Percentiles rank a stretch among this genome's conserved stretches.
Evolutionary conservation across 208 protist genomes (phyloP).

Genomic region (Herpetomonas samuelpessoai): DNA sequence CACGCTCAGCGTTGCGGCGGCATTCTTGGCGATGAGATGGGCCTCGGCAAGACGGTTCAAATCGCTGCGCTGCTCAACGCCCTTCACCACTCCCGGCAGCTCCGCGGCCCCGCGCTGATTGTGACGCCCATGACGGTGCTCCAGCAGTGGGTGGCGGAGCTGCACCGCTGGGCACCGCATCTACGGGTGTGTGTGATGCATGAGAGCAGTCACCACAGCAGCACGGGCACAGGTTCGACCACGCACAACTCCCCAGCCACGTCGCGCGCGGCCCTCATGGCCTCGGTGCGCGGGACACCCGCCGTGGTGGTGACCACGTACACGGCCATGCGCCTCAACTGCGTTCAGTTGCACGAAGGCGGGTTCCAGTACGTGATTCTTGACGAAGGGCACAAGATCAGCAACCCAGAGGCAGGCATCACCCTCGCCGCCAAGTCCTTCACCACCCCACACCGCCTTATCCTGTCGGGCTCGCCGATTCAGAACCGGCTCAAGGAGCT

Average conservation of each 20-base stretch:
- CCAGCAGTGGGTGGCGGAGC: constrained; percentile 92
- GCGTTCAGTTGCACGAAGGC: constrained; percentile 41
- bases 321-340: constrained; percentile 69
- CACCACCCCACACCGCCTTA: constrained; percentile 91
- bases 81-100: constrained; percentile 64
- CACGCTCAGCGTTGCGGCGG: constrained; percentile 88
- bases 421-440: constrained; percentile 95
- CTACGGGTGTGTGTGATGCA: constrained; percentile 88
- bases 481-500: constrained; percentile 99
- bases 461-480: constrained; percentile 96
- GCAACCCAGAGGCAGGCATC: constrained; percentile 95
- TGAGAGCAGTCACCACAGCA: constrained; percentile 32
- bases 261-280: constrained; percentile 44
- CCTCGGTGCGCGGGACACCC: constrained; percentile 43
- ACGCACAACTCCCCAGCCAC: constrained; percentile 16
- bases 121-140: constrained; percentile 93
- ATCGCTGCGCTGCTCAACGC: constrained; percentile 89
- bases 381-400: constrained; percentile 97
- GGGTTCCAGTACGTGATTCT: constrained; percentile 96
- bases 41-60: constrained; percentile 97
- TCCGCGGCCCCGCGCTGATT: constrained; percentile 90
- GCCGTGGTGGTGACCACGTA: constrained; percentile 96
- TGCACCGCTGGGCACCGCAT: constrained; percentile 93
- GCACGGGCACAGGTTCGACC: not conserved
- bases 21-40: constrained; percentile 97